These are phyloP conservation scores for Artemisia princeps DNA, from an alignment of 140 eudicot species.

Conservation along the genomic window DNA sequence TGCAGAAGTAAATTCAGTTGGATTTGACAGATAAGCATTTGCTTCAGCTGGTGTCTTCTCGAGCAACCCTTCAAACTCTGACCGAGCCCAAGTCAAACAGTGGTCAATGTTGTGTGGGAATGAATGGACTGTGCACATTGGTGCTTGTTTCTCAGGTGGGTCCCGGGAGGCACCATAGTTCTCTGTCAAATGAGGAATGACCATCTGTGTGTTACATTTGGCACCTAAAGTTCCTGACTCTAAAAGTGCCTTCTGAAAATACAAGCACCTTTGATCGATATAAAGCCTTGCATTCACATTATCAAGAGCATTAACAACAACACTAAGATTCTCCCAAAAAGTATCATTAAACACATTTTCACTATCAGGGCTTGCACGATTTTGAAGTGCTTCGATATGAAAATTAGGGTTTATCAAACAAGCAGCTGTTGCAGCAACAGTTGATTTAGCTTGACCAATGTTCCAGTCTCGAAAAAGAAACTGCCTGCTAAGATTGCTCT, in stretches of 20 bases:
- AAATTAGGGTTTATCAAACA: conserved; percentile 55
- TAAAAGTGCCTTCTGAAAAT: conserved; percentile 71
- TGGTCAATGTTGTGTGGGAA: conserved; percentile 89
- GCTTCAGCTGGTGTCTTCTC: conserved; percentile 87
- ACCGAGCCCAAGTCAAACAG: conserved; percentile 87
- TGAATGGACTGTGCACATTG: conserved; percentile 86
- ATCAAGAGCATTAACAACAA: conserved; percentile 69
- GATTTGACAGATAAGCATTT: conserved; percentile 54
- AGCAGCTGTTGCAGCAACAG: conserved; percentile 85
- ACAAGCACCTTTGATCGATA: conserved; percentile 74
- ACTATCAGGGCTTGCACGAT: conserved; percentile 74
- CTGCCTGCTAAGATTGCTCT: conserved; percentile 83
- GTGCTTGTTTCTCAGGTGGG: conserved; percentile 90
- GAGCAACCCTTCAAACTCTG: conserved; percentile 81
- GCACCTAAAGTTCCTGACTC: conserved; percentile 87
- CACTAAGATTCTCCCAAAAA: conserved; percentile 67
- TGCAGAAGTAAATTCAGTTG: conserved; percentile 49
- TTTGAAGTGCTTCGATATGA: conserved; percentile 68
- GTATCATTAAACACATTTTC: conserved; percentile 67
- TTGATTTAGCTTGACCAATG: conserved; percentile 83
- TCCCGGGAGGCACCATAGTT: conserved; percentile 86
- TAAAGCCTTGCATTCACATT: conserved; percentile 78
- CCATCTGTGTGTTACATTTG: conserved; percentile 85
- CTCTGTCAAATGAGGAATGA: conserved; percentile 74
- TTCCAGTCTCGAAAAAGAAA: conserved; percentile 84